Base-by-base conservation (phyloP, 257 asterid species). In the Nicotiana knightiana region DNA sequence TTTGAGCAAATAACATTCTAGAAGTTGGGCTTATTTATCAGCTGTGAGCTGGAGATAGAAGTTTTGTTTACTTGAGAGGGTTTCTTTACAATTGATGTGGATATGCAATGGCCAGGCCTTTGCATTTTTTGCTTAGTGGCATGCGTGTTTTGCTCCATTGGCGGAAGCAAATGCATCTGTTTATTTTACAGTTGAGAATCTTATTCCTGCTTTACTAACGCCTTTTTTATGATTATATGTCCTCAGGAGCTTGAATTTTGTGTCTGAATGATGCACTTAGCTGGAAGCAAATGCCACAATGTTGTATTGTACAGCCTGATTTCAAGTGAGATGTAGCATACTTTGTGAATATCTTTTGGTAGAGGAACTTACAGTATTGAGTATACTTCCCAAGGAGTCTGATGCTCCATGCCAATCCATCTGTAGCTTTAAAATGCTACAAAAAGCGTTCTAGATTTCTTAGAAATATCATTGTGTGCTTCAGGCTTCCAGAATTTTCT, bases 331-430 rank as follows among this genome's bases (percentile, higher is more conserved):
- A 71, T 46, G 39, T 71, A 71, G 79, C 61, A 71, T 73, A 73
- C 79, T 51, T n/a, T 73, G 79, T 73, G 61, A 73, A 73, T 73
- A 73, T 48, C 79, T 48, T 73, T 73, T 71, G 78, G 78, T 71
- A 71, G 59, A 21, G 78, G n/a, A 71, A 71, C 12, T 71, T 15
- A 48, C 62, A 26, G 62, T 43, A 11, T 70, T 43, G 37, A 43
- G 37, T 43, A 43, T 33, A 26, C 79, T 73, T 6, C 39, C 39
- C 37, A 48, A 73, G 79, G 79, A 48, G 79, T 26, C 39, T 43
- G 0, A 26, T 73, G 79, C 58, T 70, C 55, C 54, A 71, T 71
- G 37, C 59, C 79, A 24, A 17, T 73, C 35, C n/a, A 48, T 16
- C 15, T 2, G 1, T 26, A 13, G 79, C 61, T 73, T 21, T 46